A percentile compares a stretch with the other conserved stretches of the same genome.
phyloP scores from a whole-genome alignment of 1,139 yeast species.

The Blastobotrys elegans region DNA sequence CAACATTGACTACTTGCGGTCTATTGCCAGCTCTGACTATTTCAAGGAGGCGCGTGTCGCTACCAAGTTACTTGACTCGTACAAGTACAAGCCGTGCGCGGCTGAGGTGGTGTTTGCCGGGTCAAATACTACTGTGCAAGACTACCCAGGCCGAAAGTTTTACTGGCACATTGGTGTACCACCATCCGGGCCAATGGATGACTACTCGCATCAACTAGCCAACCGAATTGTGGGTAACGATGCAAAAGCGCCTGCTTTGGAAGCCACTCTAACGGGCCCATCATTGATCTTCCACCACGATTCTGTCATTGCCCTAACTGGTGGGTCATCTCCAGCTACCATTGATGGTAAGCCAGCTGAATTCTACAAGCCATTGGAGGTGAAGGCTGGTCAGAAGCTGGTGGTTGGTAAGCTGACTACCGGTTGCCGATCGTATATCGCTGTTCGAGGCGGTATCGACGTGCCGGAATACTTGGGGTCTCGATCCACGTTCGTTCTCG shows the following conservation, averaged over 20 bases:
- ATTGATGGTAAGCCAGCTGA: conserved; percentile 57
- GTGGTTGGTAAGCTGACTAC: conserved; percentile 70
- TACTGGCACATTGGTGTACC: conserved; percentile 94
- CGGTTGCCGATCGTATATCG: conserved; percentile 88
- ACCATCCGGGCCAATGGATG: conserved; percentile 98
- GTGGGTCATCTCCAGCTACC: conserved; percentile 68
- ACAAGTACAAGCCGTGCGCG: conserved; percentile 72
- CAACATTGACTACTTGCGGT: conserved; percentile 81
- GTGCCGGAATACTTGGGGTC: conserved; percentile 92
- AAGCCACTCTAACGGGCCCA: conserved; percentile 85
- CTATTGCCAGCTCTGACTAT: conserved; percentile 78
- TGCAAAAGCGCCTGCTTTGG: conserved; percentile 78
- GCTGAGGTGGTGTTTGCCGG: conserved; percentile 84
- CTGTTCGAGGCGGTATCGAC: conserved; percentile 89
- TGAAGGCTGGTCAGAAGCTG: conserved; percentile 71
- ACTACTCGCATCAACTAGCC: conserved; percentile 81
- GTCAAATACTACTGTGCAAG: conserved; percentile 93
- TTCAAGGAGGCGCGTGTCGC: conserved; percentile 78
- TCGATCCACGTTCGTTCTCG: conserved; percentile 93
- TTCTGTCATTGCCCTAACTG: conserved; percentile 73
- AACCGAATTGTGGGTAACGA: conserved; percentile 88
- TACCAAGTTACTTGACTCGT: conserved; percentile 84
- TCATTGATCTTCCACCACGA: conserved; percentile 76
- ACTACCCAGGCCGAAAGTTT: conserved; percentile 87
- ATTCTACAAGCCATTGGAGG: conserved; percentile 64